phyloP scores from a whole-genome alignment of 192 early-diverging fungal genomes.

The Obelidium mucronatum region DNA sequence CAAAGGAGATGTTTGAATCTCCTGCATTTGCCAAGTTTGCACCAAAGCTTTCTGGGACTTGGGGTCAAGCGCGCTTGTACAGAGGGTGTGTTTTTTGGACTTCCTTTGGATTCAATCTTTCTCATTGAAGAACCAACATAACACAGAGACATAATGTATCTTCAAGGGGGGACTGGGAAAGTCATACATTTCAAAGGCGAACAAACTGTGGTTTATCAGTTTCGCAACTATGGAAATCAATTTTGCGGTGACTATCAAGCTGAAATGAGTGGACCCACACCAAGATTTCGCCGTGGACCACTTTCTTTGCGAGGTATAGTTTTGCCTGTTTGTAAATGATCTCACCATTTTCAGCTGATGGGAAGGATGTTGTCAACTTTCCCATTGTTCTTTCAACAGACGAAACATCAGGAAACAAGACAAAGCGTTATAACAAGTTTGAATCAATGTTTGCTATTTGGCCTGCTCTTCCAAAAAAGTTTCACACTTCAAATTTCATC shows the following conservation, averaged over 20 bases:
- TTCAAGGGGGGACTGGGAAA: background rate
- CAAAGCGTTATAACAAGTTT: slow-evolving; percentile 5
- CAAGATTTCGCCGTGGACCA: background rate
- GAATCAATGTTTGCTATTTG: background rate
- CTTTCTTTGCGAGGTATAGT: background rate
- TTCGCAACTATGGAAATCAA: background rate
- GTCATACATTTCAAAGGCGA: background rate
- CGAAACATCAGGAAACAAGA: slow-evolving; percentile 3
- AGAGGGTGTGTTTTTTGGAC: background rate
- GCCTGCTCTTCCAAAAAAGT: background rate
- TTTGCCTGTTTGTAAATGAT: background rate
- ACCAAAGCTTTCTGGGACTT: background rate
- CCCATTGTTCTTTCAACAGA: background rate
- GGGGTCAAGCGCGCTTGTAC: background rate
- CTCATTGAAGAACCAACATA: background rate
- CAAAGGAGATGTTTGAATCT: slow-evolving; percentile 2
- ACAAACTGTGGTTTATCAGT: background rate
- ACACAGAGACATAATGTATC: background rate
- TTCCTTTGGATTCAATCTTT: background rate
- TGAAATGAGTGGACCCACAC: background rate
- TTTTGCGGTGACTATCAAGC: background rate
- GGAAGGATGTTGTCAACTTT: background rate
- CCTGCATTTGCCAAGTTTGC: background rate
- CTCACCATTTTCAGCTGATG: background rate
- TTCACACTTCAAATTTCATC: background rate